Conservation (phyloP, 2,329 filamentous ascomycete genomes). For the Aspergillus amoenus region DNA sequence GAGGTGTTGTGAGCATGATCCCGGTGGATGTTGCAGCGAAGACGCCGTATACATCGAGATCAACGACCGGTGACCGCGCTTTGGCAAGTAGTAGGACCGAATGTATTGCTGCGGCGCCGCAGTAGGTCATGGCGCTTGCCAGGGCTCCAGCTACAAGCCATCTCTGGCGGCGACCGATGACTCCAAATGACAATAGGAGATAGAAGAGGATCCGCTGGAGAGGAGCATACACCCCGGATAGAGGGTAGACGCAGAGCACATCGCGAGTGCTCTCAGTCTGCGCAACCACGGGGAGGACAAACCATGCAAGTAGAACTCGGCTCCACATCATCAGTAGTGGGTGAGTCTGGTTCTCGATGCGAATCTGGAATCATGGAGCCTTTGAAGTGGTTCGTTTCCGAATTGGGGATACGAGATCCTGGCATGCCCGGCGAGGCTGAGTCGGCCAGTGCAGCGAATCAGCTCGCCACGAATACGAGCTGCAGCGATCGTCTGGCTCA, state of each 20-base stretch:
- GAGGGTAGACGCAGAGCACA: constrained; percentile 1
- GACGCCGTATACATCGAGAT: constrained; percentile 5
- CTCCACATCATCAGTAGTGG: background rate
- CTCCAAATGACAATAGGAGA: background rate
- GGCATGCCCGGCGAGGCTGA: no score
- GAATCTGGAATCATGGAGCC: no score
- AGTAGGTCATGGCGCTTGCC: constrained; percentile 5
- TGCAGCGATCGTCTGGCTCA: no score
- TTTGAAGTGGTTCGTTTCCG: no score
- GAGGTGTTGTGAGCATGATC: constrained; percentile 1
- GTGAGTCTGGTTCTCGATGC: no score
- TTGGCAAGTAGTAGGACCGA: background rate
- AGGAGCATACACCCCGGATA: constrained; percentile 1
- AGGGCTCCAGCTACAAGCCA: constrained; percentile 7
- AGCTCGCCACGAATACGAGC: no score
- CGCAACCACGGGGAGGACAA: background rate
- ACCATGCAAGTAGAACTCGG: background rate
- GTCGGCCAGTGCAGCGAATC: no score
- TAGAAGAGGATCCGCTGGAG: constrained; percentile 6
- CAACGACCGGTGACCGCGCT: background rate
- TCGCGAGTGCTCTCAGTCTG: background rate
- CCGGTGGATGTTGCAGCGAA: constrained; percentile 3
- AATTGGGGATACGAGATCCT: no score
- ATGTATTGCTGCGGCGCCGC: constrained; percentile 1
- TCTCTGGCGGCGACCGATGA: constrained; percentile 4